These are phyloP conservation scores for Cladophialophora yegresii DNA, from an alignment of 2,329 filamentous ascomycete species.

Conservation along the genomic window DNA sequence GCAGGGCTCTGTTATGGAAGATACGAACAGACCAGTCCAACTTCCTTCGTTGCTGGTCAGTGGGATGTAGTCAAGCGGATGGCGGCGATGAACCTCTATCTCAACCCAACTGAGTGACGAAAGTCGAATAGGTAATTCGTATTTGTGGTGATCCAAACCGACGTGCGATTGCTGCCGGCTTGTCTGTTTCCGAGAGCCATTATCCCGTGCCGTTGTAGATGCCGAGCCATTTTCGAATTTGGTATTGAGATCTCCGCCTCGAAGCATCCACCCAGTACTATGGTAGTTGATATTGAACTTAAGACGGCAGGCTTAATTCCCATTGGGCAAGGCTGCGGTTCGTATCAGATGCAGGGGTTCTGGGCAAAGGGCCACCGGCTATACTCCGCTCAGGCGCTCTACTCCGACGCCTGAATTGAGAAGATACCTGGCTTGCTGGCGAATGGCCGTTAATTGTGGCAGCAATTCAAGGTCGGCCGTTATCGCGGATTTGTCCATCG, in stretches of 20 bases:
- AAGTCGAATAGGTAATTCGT: neutral
- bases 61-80: neutral
- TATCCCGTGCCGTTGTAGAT: neutral
- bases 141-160: neutral
- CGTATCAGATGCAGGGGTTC: neutral
- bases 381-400: constrained; percentile 2
- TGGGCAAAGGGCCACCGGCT: neutral
- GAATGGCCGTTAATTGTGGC: neutral
- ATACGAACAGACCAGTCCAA: neutral
- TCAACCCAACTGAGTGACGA: neutral
- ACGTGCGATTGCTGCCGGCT: neutral
- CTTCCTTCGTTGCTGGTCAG: neutral
- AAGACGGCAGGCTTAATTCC: neutral
- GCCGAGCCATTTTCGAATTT: neutral
- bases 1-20: neutral
- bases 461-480: neutral
- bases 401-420: neutral
- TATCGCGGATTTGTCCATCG: constrained; percentile 11
- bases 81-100: neutral
- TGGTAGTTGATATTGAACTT: neutral
- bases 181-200: neutral
- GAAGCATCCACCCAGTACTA: neutral
- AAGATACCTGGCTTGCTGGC: neutral
- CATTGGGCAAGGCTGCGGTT: neutral
- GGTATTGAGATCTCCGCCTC: neutral